Percentiles rank a stretch among this genome's conserved stretches.
Conservation (phyloP, 257 asterid species). For the Dorcoceras hygrometricum region DNA sequence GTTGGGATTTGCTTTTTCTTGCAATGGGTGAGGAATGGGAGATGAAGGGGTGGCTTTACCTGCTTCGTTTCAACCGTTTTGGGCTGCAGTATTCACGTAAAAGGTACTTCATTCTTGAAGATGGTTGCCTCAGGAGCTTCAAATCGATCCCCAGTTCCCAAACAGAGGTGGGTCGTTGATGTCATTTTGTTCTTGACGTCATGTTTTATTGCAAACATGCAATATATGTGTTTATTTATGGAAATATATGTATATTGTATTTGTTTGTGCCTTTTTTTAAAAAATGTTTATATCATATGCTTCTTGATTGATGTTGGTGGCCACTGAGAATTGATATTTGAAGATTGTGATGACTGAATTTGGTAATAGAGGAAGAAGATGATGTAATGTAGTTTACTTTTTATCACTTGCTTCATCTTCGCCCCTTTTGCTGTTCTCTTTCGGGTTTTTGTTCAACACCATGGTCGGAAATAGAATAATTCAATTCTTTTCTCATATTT, state of each 20-base stretch:
- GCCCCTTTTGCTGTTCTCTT: no score
- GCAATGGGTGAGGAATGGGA: slow-evolving; percentile 54
- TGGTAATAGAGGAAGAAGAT: not conserved
- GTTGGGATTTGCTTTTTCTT: slow-evolving; percentile 29
- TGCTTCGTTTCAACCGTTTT: slow-evolving; percentile 67
- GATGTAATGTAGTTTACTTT: no score
- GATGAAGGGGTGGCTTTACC: slow-evolving; percentile 87
- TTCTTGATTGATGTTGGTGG: slow-evolving; percentile 11
- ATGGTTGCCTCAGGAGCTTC: slow-evolving; percentile 78
- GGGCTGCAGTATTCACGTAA: slow-evolving; percentile 84
- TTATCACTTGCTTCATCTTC: no score
- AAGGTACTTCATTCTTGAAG: slow-evolving; percentile 77
- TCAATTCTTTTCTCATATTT: no score
- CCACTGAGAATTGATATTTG: not conserved
- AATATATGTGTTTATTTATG: not conserved
- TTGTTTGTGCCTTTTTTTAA: not conserved
- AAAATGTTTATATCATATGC: not conserved
- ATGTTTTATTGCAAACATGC: slow-evolving; percentile 20
- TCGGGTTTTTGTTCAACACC: no score
- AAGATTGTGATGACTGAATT: slow-evolving; percentile 18
- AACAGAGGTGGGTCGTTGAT: slow-evolving; percentile 43
- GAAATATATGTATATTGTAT: not conserved
- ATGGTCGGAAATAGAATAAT: no score
- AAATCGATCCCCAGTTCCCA: slow-evolving; percentile 62
- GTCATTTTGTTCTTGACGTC: not conserved